A percentile compares a stretch with the other conserved stretches of the same genome.
Evolutionary conservation across 768 basidiomycete genomes (phyloP).

Genomic region (Hydnomerulius pinastri): DNA sequence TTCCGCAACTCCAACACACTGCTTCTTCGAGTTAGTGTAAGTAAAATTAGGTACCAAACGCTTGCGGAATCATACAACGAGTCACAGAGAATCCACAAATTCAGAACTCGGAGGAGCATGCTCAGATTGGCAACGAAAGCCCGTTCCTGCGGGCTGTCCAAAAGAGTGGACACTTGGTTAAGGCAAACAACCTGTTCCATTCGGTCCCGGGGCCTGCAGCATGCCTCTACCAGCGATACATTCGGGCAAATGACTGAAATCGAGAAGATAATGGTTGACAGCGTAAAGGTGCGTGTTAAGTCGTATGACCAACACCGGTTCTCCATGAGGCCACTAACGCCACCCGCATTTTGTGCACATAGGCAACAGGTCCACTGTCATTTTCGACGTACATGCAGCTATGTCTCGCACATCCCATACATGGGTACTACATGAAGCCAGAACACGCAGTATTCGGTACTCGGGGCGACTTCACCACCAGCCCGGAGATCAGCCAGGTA

Average conservation of each 20-base stretch:
- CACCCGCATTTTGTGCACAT: too few species aligned
- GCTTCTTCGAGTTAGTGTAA: too few species aligned
- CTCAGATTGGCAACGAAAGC: conserved; percentile 3
- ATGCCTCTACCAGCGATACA: background rate
- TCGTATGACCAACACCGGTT: background rate
- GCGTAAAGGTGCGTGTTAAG: conserved; percentile 61
- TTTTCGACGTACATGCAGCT: conserved; percentile 90
- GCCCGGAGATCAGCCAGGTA: conserved; percentile 93
- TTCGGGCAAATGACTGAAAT: conserved; percentile 40
- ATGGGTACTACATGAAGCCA: conserved; percentile 90
- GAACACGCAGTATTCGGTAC: conserved; percentile 78
- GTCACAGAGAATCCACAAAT: background rate
- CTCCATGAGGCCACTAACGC: background rate
- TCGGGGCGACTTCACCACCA: conserved; percentile 92
- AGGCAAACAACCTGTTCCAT: conserved; percentile 3
- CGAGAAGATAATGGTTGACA: conserved; percentile 69
- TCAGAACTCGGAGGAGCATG: conserved; percentile 5
- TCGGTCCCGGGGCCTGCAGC: background rate
- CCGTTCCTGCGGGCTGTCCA: conserved; percentile 1
- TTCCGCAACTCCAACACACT: background rate
- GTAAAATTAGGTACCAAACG: too few species aligned
- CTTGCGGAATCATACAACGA: background rate
- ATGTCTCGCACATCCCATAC: conserved; percentile 84
- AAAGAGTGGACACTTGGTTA: background rate
- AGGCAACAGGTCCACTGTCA: conserved; percentile 90